Base-by-base conservation (phyloP, 495 filamentous ascomycete genomes). In the Annulohypoxylon maeteangense region DNA sequence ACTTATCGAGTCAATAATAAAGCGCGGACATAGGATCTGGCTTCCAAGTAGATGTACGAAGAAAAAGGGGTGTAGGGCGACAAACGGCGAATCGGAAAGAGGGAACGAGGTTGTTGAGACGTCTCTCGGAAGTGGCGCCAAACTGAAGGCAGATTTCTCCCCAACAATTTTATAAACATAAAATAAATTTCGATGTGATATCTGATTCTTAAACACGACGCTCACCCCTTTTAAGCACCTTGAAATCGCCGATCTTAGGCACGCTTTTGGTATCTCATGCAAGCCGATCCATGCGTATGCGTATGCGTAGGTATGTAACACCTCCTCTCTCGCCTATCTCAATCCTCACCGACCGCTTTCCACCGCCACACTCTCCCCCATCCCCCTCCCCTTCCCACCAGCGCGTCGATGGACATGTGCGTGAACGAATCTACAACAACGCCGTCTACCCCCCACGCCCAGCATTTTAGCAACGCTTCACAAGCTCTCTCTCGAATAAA, bases 251-350 rank as follows among this genome's bases (percentile, higher is more conserved):
- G 62, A 51, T 62, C 18, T 32, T 55, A 23, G 14, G 42, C 48
- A 50, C 63, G 59, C 69, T 51, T 47, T 44, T 68, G 70, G 70
- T 73, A 73, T 73, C 70, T 73, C 61, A 69, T 73, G 70, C 61
- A 51, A 38, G 51, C 65, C 70, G 40, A 16, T 73, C 34, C 58
- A 69, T 69, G 29, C 20, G 36, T 32, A 50, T 68, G 4, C 11
- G 25, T 16, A 20, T 10, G 36, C 20, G 27, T 7, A 44, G 25
- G 29, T 40, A 42, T 40, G 40, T 58, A 63, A 18, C 51, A 31
- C 4, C 29, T 1, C 42, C 38, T 10, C 22, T 38, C 22, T 27
- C 62, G 12, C 12, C 1, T 20, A 16, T n/a, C 18, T 20, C 42
- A n/a, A 12, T 16, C 11, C 2, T 20, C 31, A 7, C 20, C 40